A percentile compares a stretch with the other conserved stretches of the same genome.
These are phyloP conservation scores for Neopestalotiopsis sp. DNA, from an alignment of 2,329 filamentous ascomycete genomes.

Conservation along the genomic window DNA sequence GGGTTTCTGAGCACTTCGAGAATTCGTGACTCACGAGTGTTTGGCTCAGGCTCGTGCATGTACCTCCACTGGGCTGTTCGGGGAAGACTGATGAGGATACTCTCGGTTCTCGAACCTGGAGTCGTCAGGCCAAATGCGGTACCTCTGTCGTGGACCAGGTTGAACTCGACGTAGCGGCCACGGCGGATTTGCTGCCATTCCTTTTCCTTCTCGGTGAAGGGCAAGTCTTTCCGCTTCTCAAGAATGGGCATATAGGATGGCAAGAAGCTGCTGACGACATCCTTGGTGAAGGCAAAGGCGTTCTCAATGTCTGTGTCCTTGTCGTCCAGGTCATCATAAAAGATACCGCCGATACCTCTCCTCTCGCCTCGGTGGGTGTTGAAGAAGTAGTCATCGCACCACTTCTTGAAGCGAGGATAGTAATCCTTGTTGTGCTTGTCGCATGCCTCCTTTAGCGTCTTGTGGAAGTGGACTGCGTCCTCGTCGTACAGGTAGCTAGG, in stretches of 20 bases:
- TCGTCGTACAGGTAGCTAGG: slow-evolving; percentile 95
- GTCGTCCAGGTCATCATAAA: slow-evolving; percentile 96
- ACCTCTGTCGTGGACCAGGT: slow-evolving; percentile 93
- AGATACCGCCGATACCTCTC: slow-evolving; percentile 92
- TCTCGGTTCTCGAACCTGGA: slow-evolving; percentile 89
- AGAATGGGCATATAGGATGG: slow-evolving; percentile 92
- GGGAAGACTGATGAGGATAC: slow-evolving; percentile 96
- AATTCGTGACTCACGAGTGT: slow-evolving; percentile 78
- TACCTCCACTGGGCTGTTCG: slow-evolving; percentile 94
- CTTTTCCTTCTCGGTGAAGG: slow-evolving; percentile 84
- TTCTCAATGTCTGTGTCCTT: slow-evolving; percentile 86
- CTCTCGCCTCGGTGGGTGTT: slow-evolving; percentile 89
- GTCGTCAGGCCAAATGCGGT: slow-evolving; percentile 95
- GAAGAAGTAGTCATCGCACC: slow-evolving; percentile 98
- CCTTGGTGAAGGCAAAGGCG: slow-evolving; percentile 86
- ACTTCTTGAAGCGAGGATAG: slow-evolving; percentile 94
- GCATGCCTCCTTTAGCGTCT: slow-evolving; percentile 88
- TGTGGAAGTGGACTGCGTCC: slow-evolving; percentile 96
- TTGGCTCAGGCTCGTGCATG: slow-evolving; percentile 84
- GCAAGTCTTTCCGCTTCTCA: slow-evolving; percentile 87
- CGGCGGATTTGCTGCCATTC: slow-evolving; percentile 94
- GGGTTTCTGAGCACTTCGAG: slow-evolving; percentile 73
- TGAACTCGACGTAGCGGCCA: slow-evolving; percentile 98
- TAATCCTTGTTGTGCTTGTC: slow-evolving; percentile 92
- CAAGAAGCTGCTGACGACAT: slow-evolving; percentile 84